Evolutionary conservation across 2,329 filamentous ascomycete genomes (phyloP).

Genomic region (Trichoderma sp.): DNA sequence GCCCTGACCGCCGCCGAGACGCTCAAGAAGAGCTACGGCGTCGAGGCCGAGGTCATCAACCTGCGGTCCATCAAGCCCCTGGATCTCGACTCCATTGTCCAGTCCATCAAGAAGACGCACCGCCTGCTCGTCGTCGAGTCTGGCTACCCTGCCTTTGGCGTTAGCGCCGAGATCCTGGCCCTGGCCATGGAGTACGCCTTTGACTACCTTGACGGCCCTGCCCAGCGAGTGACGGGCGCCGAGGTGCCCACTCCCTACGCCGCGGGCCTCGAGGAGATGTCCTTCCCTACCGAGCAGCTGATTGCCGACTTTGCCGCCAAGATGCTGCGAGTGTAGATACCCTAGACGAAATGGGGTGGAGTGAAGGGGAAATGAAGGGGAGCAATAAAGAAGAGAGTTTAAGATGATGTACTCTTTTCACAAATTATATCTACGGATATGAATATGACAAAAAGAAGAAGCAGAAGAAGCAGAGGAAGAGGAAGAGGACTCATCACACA

Average conservation of each 20-base stretch:
- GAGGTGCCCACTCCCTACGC: conserved; percentile 98
- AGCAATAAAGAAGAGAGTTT: not conserved
- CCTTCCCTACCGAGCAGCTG: conserved; percentile 85
- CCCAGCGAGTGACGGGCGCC: conserved; percentile 90
- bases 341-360: not conserved
- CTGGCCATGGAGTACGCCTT: conserved; percentile 97
- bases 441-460: not conserved
- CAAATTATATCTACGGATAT: not conserved
- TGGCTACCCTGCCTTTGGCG: conserved; percentile 93
- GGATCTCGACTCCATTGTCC: conserved; percentile 91
- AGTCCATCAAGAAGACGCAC: conserved; percentile 98
- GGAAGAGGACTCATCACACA: not conserved
- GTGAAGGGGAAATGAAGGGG: not conserved
- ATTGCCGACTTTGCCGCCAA: conserved; percentile 89
- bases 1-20: conserved; percentile 83
- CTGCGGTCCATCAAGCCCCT: conserved; percentile 96
- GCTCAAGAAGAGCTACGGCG: conserved; percentile 94
- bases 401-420: not conserved
- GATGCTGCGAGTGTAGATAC: conserved; percentile 72
- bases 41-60: conserved; percentile 97
- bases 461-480: not conserved
- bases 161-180: conserved; percentile 89
- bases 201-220: conserved; percentile 94
- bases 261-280: conserved; percentile 88
- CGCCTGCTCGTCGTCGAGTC: conserved; percentile 90